These are phyloP conservation scores for Niveomyces coronatus DNA, from an alignment of 2,329 filamentous ascomycete genomes.

Conservation along the genomic window DNA sequence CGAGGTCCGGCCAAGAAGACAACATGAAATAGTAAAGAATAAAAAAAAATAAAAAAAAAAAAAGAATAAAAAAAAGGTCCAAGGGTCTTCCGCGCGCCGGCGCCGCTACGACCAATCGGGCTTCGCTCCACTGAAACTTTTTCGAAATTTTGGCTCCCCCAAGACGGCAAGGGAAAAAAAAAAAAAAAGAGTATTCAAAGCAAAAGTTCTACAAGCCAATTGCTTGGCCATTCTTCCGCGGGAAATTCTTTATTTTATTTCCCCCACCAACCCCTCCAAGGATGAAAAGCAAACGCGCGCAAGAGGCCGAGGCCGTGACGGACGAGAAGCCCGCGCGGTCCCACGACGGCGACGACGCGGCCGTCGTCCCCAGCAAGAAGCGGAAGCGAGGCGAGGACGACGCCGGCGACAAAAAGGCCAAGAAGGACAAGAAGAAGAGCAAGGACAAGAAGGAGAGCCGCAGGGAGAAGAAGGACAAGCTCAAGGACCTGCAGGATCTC, in stretches of 20 bases:
- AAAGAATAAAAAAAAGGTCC: background rate
- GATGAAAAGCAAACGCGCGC: conserved; percentile 31
- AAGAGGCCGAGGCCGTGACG: conserved; percentile 20
- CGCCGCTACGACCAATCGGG: too few species aligned
- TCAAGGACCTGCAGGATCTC: conserved; percentile 27
- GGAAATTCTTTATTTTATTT: background rate
- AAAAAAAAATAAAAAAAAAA: too few species aligned
- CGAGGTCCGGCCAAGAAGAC: too few species aligned
- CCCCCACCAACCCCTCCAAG: conserved; percentile 11
- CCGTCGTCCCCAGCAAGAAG: conserved; percentile 22
- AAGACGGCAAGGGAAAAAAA: background rate
- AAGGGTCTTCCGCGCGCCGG: too few species aligned
- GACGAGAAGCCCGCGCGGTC: conserved; percentile 19
- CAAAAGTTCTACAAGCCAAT: conserved; percentile 7
- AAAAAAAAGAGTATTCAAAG: background rate
- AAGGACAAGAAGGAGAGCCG: conserved; percentile 27
- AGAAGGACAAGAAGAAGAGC: conserved; percentile 25
- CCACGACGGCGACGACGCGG: conserved; percentile 14
- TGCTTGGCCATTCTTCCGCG: background rate
- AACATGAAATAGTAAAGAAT: too few species aligned
- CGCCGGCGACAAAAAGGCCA: conserved; percentile 15
- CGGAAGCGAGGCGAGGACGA: conserved; percentile 25
- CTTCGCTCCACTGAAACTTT: background rate
- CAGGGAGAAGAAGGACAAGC: conserved; percentile 31
- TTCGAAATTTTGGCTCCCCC: background rate